These are phyloP conservation scores for Trypanosoma platydactyli DNA, from an alignment of 208 protist species.

Conservation along the genomic window DNA sequence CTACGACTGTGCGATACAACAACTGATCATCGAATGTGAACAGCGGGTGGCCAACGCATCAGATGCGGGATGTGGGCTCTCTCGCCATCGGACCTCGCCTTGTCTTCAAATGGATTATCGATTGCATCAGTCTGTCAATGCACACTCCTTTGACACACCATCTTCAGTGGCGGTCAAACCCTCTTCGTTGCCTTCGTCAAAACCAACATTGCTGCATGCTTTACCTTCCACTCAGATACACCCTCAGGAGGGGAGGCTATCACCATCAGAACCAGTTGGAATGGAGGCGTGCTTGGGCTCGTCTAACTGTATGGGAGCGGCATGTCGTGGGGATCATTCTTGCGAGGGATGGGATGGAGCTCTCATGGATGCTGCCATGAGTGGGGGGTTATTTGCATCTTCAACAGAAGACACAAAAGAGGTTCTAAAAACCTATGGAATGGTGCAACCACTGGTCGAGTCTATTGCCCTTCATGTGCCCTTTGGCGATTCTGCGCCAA, in stretches of 20 bases:
- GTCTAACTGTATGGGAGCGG: not conserved
- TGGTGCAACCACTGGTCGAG: conserved; percentile 40
- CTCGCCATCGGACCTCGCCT: not conserved
- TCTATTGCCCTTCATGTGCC: conserved; percentile 31
- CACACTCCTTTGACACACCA: conserved; percentile 22
- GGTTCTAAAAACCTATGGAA: conserved; percentile 4
- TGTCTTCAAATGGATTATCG: conserved; percentile 1
- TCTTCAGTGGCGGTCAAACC: not conserved
- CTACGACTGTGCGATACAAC: conserved; percentile 69
- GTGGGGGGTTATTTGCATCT: conserved; percentile 7
- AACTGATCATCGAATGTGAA: conserved; percentile 76
- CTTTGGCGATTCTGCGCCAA: conserved; percentile 46
- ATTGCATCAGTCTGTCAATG: not conserved
- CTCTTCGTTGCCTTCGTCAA: not conserved
- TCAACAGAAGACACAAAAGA: conserved; percentile 10
- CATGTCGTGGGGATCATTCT: not conserved
- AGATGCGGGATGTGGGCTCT: not conserved
- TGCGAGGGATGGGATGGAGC: conserved; percentile 2
- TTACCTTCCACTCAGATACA: not conserved
- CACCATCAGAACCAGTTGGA: not conserved
- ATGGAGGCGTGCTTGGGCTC: not conserved
- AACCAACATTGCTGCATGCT: not conserved
- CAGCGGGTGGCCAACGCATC: conserved; percentile 58
- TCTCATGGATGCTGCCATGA: not conserved
- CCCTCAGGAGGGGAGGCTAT: not conserved